phyloP scores from a whole-genome alignment of 2,329 filamentous ascomycete species.

The Alternaria dauci region DNA sequence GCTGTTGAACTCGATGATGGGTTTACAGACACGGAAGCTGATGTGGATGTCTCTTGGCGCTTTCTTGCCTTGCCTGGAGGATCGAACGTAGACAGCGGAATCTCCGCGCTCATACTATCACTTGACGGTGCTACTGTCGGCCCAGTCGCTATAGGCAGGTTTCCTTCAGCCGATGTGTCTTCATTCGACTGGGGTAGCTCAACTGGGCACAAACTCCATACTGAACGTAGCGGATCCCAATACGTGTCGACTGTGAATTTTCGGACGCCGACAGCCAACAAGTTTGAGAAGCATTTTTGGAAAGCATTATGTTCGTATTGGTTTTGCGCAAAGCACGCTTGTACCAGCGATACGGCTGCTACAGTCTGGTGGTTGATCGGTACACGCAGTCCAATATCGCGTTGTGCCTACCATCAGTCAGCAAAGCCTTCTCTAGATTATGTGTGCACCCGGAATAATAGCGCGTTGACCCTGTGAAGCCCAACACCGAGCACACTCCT shows the following conservation, averaged over 20 bases:
- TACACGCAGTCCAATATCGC: conserved; percentile 66
- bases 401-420: conserved; percentile 61
- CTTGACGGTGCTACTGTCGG: conserved; percentile 26
- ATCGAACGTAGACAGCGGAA: conserved; percentile 25
- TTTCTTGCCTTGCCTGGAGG: conserved; percentile 8
- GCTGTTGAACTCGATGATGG: conserved; percentile 8
- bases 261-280: conserved; percentile 67
- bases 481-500: neutral
- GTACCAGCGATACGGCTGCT: conserved; percentile 64
- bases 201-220: conserved; percentile 70
- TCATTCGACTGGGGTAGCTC: conserved; percentile 53
- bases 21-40: neutral
- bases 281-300: conserved; percentile 68
- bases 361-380: conserved; percentile 70
- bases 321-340: conserved; percentile 66
- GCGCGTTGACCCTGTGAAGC: conserved; percentile 1
- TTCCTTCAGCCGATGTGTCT: conserved; percentile 6
- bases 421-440: neutral
- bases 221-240: conserved; percentile 64
- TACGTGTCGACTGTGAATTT: conserved; percentile 68
- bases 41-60: conserved; percentile 22
- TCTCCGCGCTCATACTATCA: conserved; percentile 24
- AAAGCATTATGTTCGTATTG: conserved; percentile 63
- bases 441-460: neutral
- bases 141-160: conserved; percentile 19